Evolutionary conservation across 2,329 filamentous ascomycete species (phyloP), one percentile per base, ranked within the genome.

Genomic region (Simplicillium aogashimaense): DNA sequence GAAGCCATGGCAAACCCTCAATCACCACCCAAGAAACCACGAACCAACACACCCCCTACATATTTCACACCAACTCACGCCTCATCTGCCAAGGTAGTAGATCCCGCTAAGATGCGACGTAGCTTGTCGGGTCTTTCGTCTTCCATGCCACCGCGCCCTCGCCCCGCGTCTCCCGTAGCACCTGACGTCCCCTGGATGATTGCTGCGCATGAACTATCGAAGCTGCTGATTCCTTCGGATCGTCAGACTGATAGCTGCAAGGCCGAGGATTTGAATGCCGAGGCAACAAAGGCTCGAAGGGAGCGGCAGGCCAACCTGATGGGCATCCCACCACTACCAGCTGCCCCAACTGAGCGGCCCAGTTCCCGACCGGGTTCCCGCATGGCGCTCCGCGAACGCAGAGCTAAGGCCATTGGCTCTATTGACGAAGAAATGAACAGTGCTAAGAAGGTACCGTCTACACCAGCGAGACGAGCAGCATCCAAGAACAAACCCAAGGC

Each of bases 41-140:
- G 78, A 20, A 65, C 64, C 44, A 67, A 70, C 12, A 73, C 74
- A 16, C 58, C 70, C 8, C 81, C 85, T 2, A 89, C 85, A 2
- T 95, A 89, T 60, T 87, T 79, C 3, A 86, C 88, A 2, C 86
- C 89, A 0, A 97, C 90, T 0, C 84, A 90, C 45, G 85, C 90
- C 0, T 97, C 87, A 33, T 78, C 80, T 2, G 86, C 87, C 17
- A 94, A 86, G 59, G 80, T 86, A 10, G 71, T 84, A 1, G 75
- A 83, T 35, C 74, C 81, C 2, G 66, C 78, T 8, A 83, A 78
- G 45, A 66, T 84, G 46, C 73, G 77, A 33, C 72, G 81, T 20
- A 83, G 71, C 46, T 59, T 79, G 20, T 83, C 81, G 3, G 72
- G 71, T 9, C 61, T 76, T 17, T 44, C 42, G 35, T 52, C 51